A percentile compares a stretch with the other conserved stretches of the same genome.
Evolutionary conservation across 2,329 filamentous ascomycete species (phyloP).

Genomic region (Coleophoma eucalyptorum): DNA sequence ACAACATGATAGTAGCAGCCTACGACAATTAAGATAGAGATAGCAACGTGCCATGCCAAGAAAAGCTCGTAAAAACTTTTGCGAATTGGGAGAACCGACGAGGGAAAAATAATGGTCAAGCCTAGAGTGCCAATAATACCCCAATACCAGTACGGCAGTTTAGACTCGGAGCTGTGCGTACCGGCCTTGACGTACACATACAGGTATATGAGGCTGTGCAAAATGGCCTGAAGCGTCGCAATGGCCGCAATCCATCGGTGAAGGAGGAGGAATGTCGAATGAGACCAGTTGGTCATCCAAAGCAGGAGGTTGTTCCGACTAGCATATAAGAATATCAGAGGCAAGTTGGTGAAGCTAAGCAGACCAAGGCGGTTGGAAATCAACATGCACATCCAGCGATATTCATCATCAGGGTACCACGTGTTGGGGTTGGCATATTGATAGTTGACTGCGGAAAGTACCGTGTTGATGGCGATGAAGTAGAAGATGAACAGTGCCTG

Average conservation of each 20-base stretch:
- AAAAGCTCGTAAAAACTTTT: constrained; percentile 20
- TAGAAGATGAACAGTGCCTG: constrained; percentile 35
- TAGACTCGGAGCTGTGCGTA: constrained; percentile 22
- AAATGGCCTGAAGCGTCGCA: constrained; percentile 36
- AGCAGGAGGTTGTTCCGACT: constrained; percentile 33
- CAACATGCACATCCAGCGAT: neutral
- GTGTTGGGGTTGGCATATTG: neutral
- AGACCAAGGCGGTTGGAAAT: neutral
- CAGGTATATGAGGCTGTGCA: constrained; percentile 41
- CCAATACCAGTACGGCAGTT: constrained; percentile 38
- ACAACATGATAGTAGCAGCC: constrained; percentile 30
- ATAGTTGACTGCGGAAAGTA: constrained; percentile 20
- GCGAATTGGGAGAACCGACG: constrained; percentile 33
- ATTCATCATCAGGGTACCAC: neutral
- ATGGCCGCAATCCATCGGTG: constrained; percentile 46
- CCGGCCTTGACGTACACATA: constrained; percentile 25
- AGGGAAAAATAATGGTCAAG: constrained; percentile 21
- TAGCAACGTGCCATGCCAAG: constrained; percentile 8
- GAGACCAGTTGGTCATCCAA: constrained; percentile 39
- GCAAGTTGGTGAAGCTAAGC: neutral
- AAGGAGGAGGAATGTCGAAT: constrained; percentile 43
- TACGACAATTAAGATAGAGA: constrained; percentile 9
- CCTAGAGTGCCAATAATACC: constrained; percentile 36
- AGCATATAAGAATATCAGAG: neutral
- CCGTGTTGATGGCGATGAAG: constrained; percentile 42